phyloP scores from a whole-genome alignment of 192 early-diverging fungal genomes.

The Physocladia obscura region DNA sequence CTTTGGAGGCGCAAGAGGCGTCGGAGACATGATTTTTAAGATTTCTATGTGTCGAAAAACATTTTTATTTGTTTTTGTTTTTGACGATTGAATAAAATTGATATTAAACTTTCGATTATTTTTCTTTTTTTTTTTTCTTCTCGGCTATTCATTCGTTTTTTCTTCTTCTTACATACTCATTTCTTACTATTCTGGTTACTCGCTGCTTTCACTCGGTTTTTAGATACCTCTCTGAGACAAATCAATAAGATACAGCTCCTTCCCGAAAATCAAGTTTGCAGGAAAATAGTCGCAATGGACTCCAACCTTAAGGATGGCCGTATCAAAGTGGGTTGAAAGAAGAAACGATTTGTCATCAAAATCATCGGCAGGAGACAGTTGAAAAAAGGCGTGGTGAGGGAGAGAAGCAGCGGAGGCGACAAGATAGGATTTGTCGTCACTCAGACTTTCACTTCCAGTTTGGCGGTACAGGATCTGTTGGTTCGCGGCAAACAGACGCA shows the following conservation, averaged over 20 bases:
- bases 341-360: no score
- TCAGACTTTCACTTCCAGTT: not conserved
- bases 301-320: no score
- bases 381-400: not conserved
- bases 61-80: no score
- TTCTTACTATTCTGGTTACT: not conserved
- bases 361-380: not conserved
- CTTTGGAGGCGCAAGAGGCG: constrained; percentile 9
- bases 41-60: no score
- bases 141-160: not conserved
- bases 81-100: no score
- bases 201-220: not conserved
- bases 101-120: no score
- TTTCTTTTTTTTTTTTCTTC: no score
- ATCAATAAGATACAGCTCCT: constrained; percentile 9
- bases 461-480: no score
- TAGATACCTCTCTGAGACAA: not conserved
- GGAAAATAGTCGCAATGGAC: constrained; percentile 10
- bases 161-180: not conserved
- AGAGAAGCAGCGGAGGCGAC: not conserved
- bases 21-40: not conserved
- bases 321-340: no score
- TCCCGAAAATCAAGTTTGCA: constrained; percentile 19
- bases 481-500: no score
- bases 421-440: not conserved